Conservation (phyloP, 2,329 filamentous ascomycete species). For the Epichloe amarillans region DNA sequence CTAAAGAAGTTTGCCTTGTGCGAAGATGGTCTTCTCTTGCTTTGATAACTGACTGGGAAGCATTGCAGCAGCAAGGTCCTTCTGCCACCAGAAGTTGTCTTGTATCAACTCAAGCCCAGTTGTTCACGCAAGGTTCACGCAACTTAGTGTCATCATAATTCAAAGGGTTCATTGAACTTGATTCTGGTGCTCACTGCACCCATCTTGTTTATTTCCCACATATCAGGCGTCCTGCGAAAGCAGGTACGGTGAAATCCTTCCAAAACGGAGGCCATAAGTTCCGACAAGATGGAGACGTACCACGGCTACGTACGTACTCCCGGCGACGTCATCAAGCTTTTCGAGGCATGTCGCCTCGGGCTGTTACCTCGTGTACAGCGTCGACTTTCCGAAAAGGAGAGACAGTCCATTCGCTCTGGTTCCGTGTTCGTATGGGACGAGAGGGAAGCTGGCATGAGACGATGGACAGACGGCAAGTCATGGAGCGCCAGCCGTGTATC, state of each 20-base stretch:
- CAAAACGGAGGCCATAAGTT: conserved; percentile 10
- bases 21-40: not conserved
- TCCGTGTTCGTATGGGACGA: conserved; percentile 99
- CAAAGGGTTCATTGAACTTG: not conserved
- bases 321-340: conserved; percentile 93
- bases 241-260: conserved; percentile 8
- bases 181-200: conserved; percentile 1
- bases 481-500: conserved; percentile 98
- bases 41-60: not conserved
- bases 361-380: conserved; percentile 84
- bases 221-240: conserved; percentile 8
- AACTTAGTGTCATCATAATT: not conserved
- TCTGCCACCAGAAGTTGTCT: not conserved
- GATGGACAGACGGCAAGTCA: conserved; percentile 98
- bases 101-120: not conserved
- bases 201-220: not conserved
- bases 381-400: conserved; percentile 88
- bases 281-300: conserved; percentile 78
- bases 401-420: conserved; percentile 87
- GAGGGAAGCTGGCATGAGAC: conserved; percentile 94
- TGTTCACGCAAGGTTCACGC: no score
- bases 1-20: no score
- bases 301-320: conserved; percentile 92
- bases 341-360: conserved; percentile 87
- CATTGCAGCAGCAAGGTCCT: not conserved